phyloP scores from a whole-genome alignment of 257 asterid species.

The Knoxia roxburghii region DNA sequence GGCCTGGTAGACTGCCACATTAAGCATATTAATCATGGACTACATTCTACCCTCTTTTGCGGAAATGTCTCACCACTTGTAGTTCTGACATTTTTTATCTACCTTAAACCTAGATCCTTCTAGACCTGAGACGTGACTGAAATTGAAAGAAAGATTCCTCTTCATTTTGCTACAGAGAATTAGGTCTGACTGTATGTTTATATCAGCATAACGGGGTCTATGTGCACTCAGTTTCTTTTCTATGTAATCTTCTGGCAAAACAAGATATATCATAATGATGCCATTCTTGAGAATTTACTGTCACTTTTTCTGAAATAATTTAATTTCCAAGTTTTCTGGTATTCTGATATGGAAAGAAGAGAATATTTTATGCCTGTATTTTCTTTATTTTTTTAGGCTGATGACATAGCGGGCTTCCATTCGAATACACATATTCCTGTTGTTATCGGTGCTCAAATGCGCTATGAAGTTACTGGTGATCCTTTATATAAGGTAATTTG shows the following conservation, averaged over 20 bases:
- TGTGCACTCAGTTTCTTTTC: background rate
- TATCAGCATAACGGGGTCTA: background rate
- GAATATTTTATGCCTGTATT: constrained; percentile 1
- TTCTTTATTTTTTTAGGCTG: constrained; percentile 45
- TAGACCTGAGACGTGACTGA: background rate
- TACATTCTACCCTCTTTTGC: background rate
- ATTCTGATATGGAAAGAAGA: background rate
- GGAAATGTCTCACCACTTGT: background rate
- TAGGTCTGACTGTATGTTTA: background rate
- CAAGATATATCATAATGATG: background rate
- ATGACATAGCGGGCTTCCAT: constrained; percentile 68
- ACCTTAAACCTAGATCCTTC: background rate
- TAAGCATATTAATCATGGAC: background rate
- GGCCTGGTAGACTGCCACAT: background rate
- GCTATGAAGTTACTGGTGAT: constrained; percentile 88
- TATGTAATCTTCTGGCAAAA: background rate
- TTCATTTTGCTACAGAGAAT: background rate
- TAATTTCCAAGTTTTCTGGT: background rate
- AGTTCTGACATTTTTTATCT: no score
- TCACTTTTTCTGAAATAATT: background rate
- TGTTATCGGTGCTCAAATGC: constrained; percentile 88
- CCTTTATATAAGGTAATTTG: constrained; percentile 57
- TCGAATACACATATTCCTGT: constrained; percentile 89
- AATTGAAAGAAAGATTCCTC: background rate
- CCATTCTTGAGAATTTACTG: background rate